Evolutionary conservation across 129 eudicot genomes (phyloP), one percentile per base, ranked within the genome.

Genomic region (Mikania micrantha): DNA sequence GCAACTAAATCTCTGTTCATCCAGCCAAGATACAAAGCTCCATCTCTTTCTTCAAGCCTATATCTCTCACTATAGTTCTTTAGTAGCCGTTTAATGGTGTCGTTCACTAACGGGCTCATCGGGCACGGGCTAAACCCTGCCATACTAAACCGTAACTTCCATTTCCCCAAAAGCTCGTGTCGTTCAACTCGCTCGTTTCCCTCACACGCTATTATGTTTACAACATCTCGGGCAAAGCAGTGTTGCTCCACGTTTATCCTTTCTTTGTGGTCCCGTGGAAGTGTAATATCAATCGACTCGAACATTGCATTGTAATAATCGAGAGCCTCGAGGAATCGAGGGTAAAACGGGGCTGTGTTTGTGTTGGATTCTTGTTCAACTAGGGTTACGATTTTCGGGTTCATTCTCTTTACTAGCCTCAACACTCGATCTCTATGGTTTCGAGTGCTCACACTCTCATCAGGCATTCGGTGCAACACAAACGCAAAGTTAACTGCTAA

Each of bases 361-460:
- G 97, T 87, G 73, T 90, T 90, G 15, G 81, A 80, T 64, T 90
- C 97, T 74, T 90, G 95, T 70, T 90, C 97, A 0, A 90, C 95
- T 47, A 90, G 81, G 27, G 97, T 90, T 40, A 90, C 95, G 67
- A 90, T 90, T 65, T 83, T 90, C 4, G 97, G 97, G 38, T 48
- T 82, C 35, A 87, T 67, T 9, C 89, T 67, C 42, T 82, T 90
- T 1, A 86, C 91, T 11, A 83, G 78, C 78, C 97, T 82, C 69
- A 90, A 45, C 19, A 90, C 78, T 39, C 97, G 71, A 52, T 90
- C 97, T 48, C 95, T 69, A 66, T 80, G 84, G 70, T 87, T 90
- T 41, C 72, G 81, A 21, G 79, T 84, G 75, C 85, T 80, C 13
- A 90, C 96, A 48, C 95, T 86, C 60, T 90, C 96, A 47, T 90